phyloP scores from a whole-genome alignment of 768 basidiomycete species.

The Rossbeevera mucosa region DNA sequence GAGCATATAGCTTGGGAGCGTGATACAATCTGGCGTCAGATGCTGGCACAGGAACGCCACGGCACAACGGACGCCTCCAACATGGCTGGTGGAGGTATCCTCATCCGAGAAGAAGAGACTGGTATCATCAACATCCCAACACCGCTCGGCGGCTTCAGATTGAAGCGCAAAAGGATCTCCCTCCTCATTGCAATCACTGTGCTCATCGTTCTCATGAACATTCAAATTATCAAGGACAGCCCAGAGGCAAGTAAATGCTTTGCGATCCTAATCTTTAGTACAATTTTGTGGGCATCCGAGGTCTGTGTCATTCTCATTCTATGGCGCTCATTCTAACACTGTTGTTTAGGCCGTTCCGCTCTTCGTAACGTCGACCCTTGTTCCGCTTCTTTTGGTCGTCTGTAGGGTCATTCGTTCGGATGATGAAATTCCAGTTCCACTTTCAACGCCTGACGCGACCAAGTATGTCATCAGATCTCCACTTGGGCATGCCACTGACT shows the following conservation, averaged over 20 bases:
- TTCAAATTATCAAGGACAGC: constrained; percentile 49
- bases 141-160: constrained; percentile 58
- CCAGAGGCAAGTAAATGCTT: constrained; percentile 83
- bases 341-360: too few relatives aligned
- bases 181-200: constrained; percentile 48
- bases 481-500: too few relatives aligned
- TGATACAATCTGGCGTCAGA: constrained; percentile 95
- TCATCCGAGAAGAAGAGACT: constrained; percentile 40
- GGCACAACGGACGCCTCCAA: constrained; percentile 40
- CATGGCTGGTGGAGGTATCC: constrained; percentile 35
- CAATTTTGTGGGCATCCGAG: constrained; percentile 95
- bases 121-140: constrained; percentile 47
- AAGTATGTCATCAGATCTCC: not conserved
- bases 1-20: constrained; percentile 97
- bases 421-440: too few relatives aligned
- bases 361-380: too few relatives aligned
- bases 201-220: constrained; percentile 58
- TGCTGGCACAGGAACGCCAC: constrained; percentile 79
- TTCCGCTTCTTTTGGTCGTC: too few relatives aligned
- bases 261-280: constrained; percentile 84
- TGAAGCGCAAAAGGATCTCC: constrained; percentile 61
- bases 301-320: constrained; percentile 21
- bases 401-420: too few relatives aligned
- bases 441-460: not conserved
- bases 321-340: too few relatives aligned